Conservation (phyloP, 768 basidiomycete genomes). For the Pleurotus cornucopiae region DNA sequence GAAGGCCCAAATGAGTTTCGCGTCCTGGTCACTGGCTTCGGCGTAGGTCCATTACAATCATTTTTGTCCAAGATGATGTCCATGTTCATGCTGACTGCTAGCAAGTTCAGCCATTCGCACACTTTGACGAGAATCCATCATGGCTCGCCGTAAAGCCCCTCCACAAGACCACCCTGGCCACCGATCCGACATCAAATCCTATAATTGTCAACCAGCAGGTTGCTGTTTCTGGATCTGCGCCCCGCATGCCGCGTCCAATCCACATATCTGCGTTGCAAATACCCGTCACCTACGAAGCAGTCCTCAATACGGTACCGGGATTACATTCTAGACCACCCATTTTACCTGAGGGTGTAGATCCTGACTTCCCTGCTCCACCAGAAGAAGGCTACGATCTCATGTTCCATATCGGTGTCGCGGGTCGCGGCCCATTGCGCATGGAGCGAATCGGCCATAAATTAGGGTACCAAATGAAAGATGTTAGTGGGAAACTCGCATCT, state of each 20-base stretch:
- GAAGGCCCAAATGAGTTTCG: conserved; percentile 6
- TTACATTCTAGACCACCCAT: conserved; percentile 61
- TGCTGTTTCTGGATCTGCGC: conserved; percentile 13
- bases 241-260: conserved; percentile 33
- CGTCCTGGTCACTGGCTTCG: conserved; percentile 16
- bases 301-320: conserved; percentile 50
- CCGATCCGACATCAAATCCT: conserved; percentile 28
- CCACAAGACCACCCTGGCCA: conserved; percentile 48
- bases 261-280: conserved; percentile 58
- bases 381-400: conserved; percentile 61
- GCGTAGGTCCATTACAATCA: conserved; percentile 8
- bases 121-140: conserved; percentile 59
- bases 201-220: conserved; percentile 19
- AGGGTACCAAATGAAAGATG: conserved; percentile 69
- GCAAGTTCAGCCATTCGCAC: conserved; percentile 47
- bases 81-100: conserved; percentile 10
- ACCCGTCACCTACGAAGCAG: conserved; percentile 55
- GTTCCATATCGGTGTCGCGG: conserved; percentile 67
- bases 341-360: conserved; percentile 29
- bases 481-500: conserved; percentile 52
- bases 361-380: conserved; percentile 33
- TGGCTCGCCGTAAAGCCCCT: conserved; percentile 67
- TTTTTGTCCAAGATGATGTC: not conserved
- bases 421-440: conserved; percentile 58
- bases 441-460: conserved; percentile 65